Base-by-base conservation (phyloP, 352 stramenopile genomes). In the Globisporangium carolinianum region DNA sequence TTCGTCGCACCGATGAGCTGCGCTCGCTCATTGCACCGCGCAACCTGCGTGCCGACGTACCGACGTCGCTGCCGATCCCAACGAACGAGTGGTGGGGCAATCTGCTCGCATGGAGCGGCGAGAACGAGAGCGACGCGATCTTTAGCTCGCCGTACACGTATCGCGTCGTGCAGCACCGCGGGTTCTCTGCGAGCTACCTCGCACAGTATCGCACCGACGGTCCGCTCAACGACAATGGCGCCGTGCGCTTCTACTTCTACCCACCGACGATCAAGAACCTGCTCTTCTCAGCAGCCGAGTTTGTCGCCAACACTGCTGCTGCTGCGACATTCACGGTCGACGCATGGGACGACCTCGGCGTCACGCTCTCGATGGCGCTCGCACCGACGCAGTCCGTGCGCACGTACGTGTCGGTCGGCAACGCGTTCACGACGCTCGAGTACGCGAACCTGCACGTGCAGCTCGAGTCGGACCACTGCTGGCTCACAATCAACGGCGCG, bases 41-140 rank as follows among this genome's bases (percentile, higher is more conserved):
- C 53, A 80, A 78, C 62, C 47, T 88, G 46, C 57, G 63, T 15
- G 55, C 58, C 8, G 52, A 66, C 43, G 11, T 54, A 15, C 66
- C 65, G 35, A 55, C 35, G 32, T n/a, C 68, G 15, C 58, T 45
- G 43, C 73, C 79, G 12, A 66, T 94, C 52, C 81, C 84, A 11
- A 94, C 84, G 12, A 94, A 94, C 61, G 75, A 80, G 10, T 94
- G 84, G 84, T 94, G 84, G 84, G 84, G 84, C 53, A 94, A 94
- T 57, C 67, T 94, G 48, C 60, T 94, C 17, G 79, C 81, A 8
- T 89, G 68, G 67, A 62, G 86, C 55, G 65, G 64, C 17, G 24
- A 48, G 45, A 71, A 65, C 35, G 79, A 89, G 45, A 89, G 79
- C 38, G 84, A 92, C 55, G 76, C 84, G 47, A 65, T 91, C 50